A percentile compares a stretch with the other conserved stretches of the same genome.
phyloP scores from a whole-genome alignment of 169 alveolate genomes.

The Eimeria acervulina region DNA sequence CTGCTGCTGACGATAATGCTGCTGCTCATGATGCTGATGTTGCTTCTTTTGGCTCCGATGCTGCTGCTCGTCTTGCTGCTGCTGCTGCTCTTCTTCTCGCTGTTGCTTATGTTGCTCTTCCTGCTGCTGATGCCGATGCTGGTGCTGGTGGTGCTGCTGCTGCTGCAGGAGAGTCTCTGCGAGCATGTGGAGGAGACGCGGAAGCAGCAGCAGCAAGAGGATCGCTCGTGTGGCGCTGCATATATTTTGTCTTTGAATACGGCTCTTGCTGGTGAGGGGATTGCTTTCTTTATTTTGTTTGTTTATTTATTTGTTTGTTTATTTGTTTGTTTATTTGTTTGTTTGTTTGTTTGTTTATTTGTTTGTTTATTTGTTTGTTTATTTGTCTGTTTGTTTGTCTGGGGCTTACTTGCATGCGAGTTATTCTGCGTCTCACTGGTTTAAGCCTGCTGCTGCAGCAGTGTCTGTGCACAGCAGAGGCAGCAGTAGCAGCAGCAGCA shows the following conservation, averaged over 20 bases:
- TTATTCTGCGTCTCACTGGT: too few species aligned
- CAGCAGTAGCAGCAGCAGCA: neutral
- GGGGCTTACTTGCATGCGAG: too few species aligned
- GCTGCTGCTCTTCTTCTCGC: neutral
- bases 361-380: too few species aligned
- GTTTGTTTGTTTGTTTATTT: too few species aligned
- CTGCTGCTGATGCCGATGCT: too few species aligned
- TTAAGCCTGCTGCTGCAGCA: neutral
- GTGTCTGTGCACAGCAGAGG: neutral
- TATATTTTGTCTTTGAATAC: neutral
- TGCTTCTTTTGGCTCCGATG: neutral
- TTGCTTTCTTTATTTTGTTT: too few species aligned
- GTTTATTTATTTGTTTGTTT: too few species aligned
- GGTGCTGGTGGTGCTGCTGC: constrained; percentile 5
- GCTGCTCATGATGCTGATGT: neutral
- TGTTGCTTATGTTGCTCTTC: neutral
- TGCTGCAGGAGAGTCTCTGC: constrained; percentile 23
- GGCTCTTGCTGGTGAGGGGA: neutral
- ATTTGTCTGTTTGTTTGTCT: too few species aligned
- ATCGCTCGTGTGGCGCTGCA: neutral
- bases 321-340: too few species aligned
- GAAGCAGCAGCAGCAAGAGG: constrained; percentile 6
- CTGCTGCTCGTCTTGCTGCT: constrained; percentile 22
- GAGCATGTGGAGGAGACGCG: neutral
- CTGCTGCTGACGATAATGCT: neutral